Conservation (phyloP, 2,329 filamentous ascomycete species). For the Fonsecaea erecta region DNA sequence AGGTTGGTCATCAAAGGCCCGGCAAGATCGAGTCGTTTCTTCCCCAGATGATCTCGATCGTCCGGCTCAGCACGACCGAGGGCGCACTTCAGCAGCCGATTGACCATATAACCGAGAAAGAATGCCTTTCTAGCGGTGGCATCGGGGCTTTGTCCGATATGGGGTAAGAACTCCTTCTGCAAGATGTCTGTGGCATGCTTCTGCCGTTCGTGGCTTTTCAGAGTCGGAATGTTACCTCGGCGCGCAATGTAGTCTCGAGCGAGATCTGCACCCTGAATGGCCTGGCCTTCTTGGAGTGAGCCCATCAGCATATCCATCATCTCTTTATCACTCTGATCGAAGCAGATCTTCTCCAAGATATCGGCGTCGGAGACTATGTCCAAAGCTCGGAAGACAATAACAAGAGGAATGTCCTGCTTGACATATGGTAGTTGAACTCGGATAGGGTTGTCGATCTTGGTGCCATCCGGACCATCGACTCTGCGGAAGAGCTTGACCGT, state of each 20-base stretch:
- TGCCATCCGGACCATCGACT: conserved; percentile 68
- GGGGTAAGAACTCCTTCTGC: conserved; percentile 94
- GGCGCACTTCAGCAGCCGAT: conserved; percentile 90
- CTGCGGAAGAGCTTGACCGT: conserved; percentile 89
- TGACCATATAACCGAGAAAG: conserved; percentile 98
- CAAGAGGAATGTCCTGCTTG: conserved; percentile 90
- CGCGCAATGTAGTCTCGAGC: conserved; percentile 95
- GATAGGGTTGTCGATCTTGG: conserved; percentile 55
- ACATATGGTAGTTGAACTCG: conserved; percentile 91
- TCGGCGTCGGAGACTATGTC: conserved; percentile 97
- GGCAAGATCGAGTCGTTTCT: conserved; percentile 95
- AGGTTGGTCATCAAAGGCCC: conserved; percentile 94
- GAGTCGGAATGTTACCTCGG: conserved; percentile 74
- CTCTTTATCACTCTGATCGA: conserved; percentile 90
- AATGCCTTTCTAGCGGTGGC: conserved; percentile 96
- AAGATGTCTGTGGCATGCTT: conserved; percentile 91
- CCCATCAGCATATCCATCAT: conserved; percentile 98
- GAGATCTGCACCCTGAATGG: conserved; percentile 92
- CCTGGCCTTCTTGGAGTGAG: conserved; percentile 95
- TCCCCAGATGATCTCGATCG: conserved; percentile 97
- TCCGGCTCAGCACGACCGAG: conserved; percentile 92
- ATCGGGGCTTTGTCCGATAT: conserved; percentile 93
- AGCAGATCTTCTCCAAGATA: conserved; percentile 96
- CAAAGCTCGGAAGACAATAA: conserved; percentile 91
- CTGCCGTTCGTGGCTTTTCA: conserved; percentile 81